Evolutionary conservation across 2,329 filamentous ascomycete species (phyloP).

Genomic region (Aureobasidium sp.): DNA sequence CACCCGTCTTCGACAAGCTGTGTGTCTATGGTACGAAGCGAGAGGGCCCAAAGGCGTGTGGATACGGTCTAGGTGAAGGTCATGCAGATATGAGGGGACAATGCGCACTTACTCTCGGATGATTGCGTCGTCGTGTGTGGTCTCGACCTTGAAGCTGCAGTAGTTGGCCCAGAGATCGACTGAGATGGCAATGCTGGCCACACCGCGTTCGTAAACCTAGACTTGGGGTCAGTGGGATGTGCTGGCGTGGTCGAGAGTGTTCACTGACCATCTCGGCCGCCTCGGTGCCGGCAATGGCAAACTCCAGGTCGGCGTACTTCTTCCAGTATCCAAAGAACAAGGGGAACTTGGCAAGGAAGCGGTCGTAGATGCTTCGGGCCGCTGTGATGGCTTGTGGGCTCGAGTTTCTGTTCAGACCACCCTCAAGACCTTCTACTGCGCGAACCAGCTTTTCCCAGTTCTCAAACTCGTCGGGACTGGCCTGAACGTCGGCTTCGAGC

Average conservation of each 20-base stretch:
- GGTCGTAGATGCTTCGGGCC: constrained; percentile 81
- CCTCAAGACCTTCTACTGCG: constrained; percentile 76
- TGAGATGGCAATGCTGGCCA: constrained; percentile 85
- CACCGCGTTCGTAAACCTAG: constrained; percentile 89
- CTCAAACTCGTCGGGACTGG: constrained; percentile 84
- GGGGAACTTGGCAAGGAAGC: constrained; percentile 89
- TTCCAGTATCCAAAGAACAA: constrained; percentile 99
- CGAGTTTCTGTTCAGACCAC: constrained; percentile 92
- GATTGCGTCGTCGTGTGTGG: constrained; percentile 85
- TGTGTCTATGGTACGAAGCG: not conserved
- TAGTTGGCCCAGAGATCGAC: constrained; percentile 97
- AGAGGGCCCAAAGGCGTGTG: constrained; percentile 3
- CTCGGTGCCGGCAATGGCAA: constrained; percentile 93
- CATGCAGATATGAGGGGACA: constrained; percentile 55
- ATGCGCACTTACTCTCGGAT: constrained; percentile 96
- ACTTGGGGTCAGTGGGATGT: constrained; percentile 18
- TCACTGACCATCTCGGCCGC: constrained; percentile 83
- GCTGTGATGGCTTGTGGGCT: constrained; percentile 87
- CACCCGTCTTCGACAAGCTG: constrained; percentile 13
- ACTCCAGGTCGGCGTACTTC: constrained; percentile 96
- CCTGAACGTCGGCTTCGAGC: constrained; percentile 69
- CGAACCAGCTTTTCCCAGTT: constrained; percentile 89
- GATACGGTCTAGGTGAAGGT: constrained; percentile 13
- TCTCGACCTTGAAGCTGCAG: constrained; percentile 96
- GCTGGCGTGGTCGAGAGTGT: constrained; percentile 7